These are phyloP conservation scores for Aspergillus pseudotamarii DNA, from an alignment of 2,329 filamentous ascomycete genomes.

Conservation along the genomic window DNA sequence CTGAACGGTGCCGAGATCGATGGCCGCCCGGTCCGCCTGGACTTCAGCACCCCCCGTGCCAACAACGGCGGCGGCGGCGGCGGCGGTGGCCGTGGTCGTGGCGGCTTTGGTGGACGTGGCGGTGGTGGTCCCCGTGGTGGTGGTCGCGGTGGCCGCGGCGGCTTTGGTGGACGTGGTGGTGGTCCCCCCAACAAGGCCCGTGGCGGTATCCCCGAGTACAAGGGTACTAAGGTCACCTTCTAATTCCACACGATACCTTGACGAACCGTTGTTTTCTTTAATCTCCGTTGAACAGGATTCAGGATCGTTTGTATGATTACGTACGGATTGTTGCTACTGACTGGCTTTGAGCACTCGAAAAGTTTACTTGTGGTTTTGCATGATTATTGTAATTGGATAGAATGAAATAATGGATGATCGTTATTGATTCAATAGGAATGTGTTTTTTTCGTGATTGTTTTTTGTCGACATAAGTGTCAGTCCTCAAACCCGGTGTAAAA, in stretches of 20 bases:
- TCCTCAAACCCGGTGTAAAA: not conserved
- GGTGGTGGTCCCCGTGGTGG: slow-evolving; percentile 55
- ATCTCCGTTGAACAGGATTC: not conserved
- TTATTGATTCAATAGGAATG: not conserved
- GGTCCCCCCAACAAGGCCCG: slow-evolving; percentile 53
- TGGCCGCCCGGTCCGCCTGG: slow-evolving; percentile 77
- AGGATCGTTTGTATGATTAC: slow-evolving; percentile 15
- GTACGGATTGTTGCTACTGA: slow-evolving; percentile 5
- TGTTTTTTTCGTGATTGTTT: not conserved
- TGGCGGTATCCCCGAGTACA: slow-evolving; percentile 66
- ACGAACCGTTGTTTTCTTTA: not conserved
- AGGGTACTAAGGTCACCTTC: slow-evolving; percentile 80
- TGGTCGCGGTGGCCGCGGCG: slow-evolving; percentile 43
- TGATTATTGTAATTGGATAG: slow-evolving; percentile 4
- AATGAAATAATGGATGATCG: slow-evolving; percentile 6
- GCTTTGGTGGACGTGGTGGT: slow-evolving; percentile 46
- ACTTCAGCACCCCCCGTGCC: slow-evolving; percentile 72
- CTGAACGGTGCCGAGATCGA: slow-evolving; percentile 72
- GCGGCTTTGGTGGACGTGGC: slow-evolving; percentile 53
- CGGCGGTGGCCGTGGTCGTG: slow-evolving; percentile 49
- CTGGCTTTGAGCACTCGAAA: slow-evolving; percentile 9
- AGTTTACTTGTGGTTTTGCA: slow-evolving; percentile 19
- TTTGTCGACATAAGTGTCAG: not conserved
- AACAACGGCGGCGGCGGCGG: slow-evolving; percentile 56
- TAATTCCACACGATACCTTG: slow-evolving; percentile 31